These are phyloP conservation scores for Hysterium pulicare DNA, from an alignment of 2,329 filamentous ascomycete genomes.

Conservation along the genomic window DNA sequence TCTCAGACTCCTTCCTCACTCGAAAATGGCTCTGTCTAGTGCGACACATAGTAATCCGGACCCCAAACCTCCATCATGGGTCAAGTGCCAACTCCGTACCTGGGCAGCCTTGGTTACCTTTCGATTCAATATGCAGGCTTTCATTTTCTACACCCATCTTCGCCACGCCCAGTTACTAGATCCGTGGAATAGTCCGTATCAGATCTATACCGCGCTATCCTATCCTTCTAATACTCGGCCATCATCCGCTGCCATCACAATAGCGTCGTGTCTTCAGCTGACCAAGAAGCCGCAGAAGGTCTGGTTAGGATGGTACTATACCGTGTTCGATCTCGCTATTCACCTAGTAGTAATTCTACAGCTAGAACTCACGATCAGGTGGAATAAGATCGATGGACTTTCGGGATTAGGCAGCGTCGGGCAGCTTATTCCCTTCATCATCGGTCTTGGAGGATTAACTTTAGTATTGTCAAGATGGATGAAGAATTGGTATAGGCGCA, in stretches of 20 bases:
- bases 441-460: slow-evolving; percentile 9
- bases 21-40: too few relatives aligned
- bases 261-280: slow-evolving; percentile 6
- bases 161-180: slow-evolving; percentile 2
- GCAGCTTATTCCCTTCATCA: slow-evolving; percentile 15
- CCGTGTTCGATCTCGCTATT: slow-evolving; percentile 7
- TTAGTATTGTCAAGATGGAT: slow-evolving; percentile 8
- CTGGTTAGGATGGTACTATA: slow-evolving; percentile 10
- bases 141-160: slow-evolving; percentile 5
- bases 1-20: too few relatives aligned
- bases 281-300: slow-evolving; percentile 7
- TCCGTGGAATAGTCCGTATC: slow-evolving; percentile 6
- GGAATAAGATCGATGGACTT: slow-evolving; percentile 12
- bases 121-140: slow-evolving; percentile 1
- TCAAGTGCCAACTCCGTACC: neutral
- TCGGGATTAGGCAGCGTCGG: slow-evolving; percentile 9
- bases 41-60: too few relatives aligned
- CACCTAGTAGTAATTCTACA: slow-evolving; percentile 14
- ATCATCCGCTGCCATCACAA: neutral
- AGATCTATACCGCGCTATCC: slow-evolving; percentile 7
- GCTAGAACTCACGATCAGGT: slow-evolving; percentile 11
- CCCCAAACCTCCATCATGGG: neutral
- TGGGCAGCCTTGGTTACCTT: slow-evolving; percentile 4
- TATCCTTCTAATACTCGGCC: slow-evolving; percentile 2
- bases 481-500: slow-evolving; percentile 3